Evolutionary conservation across 495 filamentous ascomycete species (phyloP).

Genomic region (Neurospora sublineolata): DNA sequence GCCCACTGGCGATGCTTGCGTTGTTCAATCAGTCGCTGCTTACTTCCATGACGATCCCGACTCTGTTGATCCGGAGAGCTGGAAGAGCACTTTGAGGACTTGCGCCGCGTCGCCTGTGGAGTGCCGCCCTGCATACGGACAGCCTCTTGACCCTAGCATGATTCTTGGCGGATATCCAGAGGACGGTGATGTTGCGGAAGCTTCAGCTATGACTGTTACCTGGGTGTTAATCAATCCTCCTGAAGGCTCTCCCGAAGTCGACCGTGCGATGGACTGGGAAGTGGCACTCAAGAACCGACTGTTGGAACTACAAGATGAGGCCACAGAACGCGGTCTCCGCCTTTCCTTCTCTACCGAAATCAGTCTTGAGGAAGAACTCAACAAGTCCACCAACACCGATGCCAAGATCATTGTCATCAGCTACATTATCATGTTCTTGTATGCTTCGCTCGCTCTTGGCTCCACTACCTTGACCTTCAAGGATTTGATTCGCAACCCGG

Average conservation of each 20-base stretch:
- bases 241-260: constrained; percentile 56
- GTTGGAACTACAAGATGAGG: constrained; percentile 65
- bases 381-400: constrained; percentile 95
- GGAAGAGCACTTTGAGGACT: constrained; percentile 54
- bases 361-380: constrained; percentile 83
- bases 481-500: constrained; percentile 67
- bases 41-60: constrained; percentile 66
- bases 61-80: constrained; percentile 46
- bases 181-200: constrained; percentile 54
- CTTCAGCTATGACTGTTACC: constrained; percentile 72
- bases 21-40: constrained; percentile 77
- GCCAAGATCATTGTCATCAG: constrained; percentile 94
- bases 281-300: constrained; percentile 59
- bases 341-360: constrained; percentile 92
- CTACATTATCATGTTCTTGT: constrained; percentile 97
- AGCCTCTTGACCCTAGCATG: constrained; percentile 74
- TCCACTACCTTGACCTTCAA: constrained; percentile 68
- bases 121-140: constrained; percentile 77
- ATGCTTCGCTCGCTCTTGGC: constrained; percentile 83
- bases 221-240: constrained; percentile 92
- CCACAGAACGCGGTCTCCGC: constrained; percentile 61
- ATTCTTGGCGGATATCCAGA: constrained; percentile 71
- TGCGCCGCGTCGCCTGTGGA: constrained; percentile 69
- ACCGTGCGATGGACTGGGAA: constrained; percentile 81
- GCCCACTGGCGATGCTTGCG: constrained; percentile 78